Evolutionary conservation across 768 basidiomycete genomes (phyloP).

Genomic region (Lyophyllum semitale): DNA sequence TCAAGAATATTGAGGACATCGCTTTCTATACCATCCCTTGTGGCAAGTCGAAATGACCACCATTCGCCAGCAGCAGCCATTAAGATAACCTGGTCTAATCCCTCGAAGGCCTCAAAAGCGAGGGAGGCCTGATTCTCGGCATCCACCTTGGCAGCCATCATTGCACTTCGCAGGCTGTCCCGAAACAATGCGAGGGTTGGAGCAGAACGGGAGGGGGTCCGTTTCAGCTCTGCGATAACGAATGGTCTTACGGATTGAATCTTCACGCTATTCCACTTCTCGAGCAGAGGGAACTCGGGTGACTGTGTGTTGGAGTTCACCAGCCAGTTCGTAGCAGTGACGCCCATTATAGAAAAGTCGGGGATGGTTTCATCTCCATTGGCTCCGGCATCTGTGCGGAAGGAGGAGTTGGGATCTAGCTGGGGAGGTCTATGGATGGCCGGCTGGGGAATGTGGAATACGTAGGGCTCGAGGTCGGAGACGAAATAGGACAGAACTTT

Average conservation of each 20-base stretch:
- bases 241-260: background rate
- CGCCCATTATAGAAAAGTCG: background rate
- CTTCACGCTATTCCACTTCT: background rate
- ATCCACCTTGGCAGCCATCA: background rate
- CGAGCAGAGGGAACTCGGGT: background rate
- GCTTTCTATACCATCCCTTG: background rate
- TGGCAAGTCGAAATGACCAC: background rate
- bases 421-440: background rate
- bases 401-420: background rate
- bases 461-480: background rate
- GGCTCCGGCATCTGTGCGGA: background rate
- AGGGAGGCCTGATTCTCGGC: background rate
- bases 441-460: background rate
- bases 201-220: background rate
- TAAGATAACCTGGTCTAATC: background rate
- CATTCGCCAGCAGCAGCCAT: background rate
- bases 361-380: background rate
- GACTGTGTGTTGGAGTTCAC: background rate
- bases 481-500: background rate
- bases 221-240: background rate
- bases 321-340: background rate
- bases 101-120: background rate
- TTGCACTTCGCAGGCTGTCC: background rate
- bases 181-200: background rate
- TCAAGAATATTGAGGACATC: background rate